Base-by-base conservation (phyloP, 1,284 basidiomycete genomes). In the Tilletia caries region DNA sequence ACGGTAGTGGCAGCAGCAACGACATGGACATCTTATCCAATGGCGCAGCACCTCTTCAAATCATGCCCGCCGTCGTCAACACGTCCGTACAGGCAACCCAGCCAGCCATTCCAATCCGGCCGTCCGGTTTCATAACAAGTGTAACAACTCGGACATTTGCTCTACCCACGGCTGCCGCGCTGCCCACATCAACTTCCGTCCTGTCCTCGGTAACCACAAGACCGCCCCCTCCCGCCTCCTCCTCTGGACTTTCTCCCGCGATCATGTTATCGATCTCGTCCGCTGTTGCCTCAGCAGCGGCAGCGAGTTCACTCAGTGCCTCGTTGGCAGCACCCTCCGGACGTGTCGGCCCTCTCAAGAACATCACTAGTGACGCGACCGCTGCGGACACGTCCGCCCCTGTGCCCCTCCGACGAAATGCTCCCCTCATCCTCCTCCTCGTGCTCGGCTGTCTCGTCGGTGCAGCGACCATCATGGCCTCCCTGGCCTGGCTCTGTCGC, bases 391-490 rank as follows among this genome's bases (percentile, higher is more conserved):
- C 48, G 1, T 50, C 48, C 12, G 13, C 15, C 8, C 48, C 58
- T 6, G 58, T 62, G 18, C 58, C 58, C 0, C 58, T 62, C 20
- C 29, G 58, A 20, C 58, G 32, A 8, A 62, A 62, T 34, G 27
- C 58, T 12, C 58, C 58, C 23, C 20, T 62, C 10, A 27, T 62
- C 18, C 58, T 62, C 15, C 29, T 62, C 29, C 32, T 62, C 15
- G 32, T 62, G 29, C n/a, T 62, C 27, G 58, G 58, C 10, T 62
- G 58, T 15, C 58, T 62, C 27, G 58, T 62, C 32, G 58, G 58
- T 13, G 58, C 58, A 62, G 58, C 58, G 58, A 62, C 58, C 27
- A 33, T 62, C 29, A 62, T 62, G 18, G 58, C 29, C 20, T 62
- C 58, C 2, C 58, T 62, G 27, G 58, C 58, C 0, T 62, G 58